A percentile compares a stretch with the other conserved stretches of the same genome.
These are phyloP conservation scores for Asterella californica DNA, from an alignment of 225 moss, liverwort and hornwort species.

Conservation along the genomic window DNA sequence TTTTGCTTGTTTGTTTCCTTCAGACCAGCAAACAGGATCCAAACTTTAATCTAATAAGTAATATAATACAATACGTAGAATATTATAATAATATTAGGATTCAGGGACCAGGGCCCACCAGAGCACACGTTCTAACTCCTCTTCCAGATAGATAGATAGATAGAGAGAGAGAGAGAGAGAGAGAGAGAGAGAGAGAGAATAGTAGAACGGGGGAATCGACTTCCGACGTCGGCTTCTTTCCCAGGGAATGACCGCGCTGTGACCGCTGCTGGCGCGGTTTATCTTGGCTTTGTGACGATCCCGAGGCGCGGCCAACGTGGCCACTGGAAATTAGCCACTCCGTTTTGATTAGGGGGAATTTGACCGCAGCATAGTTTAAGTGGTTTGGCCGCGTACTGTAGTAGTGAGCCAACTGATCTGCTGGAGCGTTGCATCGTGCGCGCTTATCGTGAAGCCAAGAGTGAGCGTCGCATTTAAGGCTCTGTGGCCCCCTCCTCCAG, in stretches of 20 bases:
- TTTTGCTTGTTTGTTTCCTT: background rate
- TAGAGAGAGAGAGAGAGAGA: too few species aligned
- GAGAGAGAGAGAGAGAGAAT: too few species aligned
- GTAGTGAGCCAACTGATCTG: background rate
- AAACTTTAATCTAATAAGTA: conserved; percentile 10
- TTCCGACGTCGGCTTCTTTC: background rate
- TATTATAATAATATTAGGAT: background rate
- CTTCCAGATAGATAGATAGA: background rate
- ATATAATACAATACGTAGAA: too few species aligned
- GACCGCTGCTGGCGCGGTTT: conserved; percentile 1
- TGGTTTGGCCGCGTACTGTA: conserved; percentile 6
- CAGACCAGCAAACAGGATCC: background rate
- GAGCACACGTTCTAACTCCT: background rate
- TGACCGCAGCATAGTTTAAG: background rate
- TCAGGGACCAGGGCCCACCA: background rate
- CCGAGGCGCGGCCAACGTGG: conserved; percentile 1
- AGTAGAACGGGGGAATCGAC: too few species aligned
- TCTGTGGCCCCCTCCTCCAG: conserved; percentile 2
- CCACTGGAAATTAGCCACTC: background rate
- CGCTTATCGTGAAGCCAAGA: conserved; percentile 12
- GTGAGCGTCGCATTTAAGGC: conserved; percentile 5
- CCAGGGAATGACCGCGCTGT: background rate
- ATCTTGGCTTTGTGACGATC: background rate
- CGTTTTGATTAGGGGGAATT: background rate
- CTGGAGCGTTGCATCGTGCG: conserved; percentile 14